Evolutionary conservation across 176 grass and related monocot genomes (phyloP).

Genomic region (Juncus effusus): DNA sequence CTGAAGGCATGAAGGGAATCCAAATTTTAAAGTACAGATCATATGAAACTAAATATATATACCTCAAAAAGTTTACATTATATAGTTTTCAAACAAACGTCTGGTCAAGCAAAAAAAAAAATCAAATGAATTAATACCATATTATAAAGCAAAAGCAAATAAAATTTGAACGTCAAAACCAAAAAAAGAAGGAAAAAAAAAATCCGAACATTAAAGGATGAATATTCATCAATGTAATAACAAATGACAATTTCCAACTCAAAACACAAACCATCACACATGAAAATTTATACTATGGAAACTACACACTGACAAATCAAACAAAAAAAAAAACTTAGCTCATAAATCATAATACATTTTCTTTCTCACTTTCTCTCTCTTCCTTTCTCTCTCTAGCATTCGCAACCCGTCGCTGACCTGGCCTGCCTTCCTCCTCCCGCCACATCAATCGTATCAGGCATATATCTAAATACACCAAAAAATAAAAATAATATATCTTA

Average conservation of each 20-base stretch:
- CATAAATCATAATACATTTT: slow-evolving; percentile 22
- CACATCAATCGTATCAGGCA: slow-evolving; percentile 80
- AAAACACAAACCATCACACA: slow-evolving; percentile 22
- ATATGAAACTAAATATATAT: too few relatives aligned
- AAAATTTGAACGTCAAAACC: slow-evolving; percentile 17
- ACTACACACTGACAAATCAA: slow-evolving; percentile 24
- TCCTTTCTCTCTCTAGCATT: slow-evolving; percentile 59
- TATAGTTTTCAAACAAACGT: too few relatives aligned
- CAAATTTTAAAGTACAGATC: not conserved
- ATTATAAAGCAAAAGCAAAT: slow-evolving; percentile 27
- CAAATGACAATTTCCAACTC: slow-evolving; percentile 17
- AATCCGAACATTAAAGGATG: slow-evolving; percentile 9
- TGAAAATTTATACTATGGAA: slow-evolving; percentile 23
- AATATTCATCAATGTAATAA: slow-evolving; percentile 29
- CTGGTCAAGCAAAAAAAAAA: too few relatives aligned
- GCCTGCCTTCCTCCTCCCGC: slow-evolving; percentile 57
- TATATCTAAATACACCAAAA: slow-evolving; percentile 42
- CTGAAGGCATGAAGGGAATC: slow-evolving; percentile 22
- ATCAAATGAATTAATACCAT: too few relatives aligned
- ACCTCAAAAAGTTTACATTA: too few relatives aligned
- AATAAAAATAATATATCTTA: not conserved
- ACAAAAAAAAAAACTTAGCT: slow-evolving; percentile 10
- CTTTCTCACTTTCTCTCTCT: slow-evolving; percentile 14
- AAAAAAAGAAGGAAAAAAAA: slow-evolving; percentile 14
- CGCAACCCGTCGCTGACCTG: slow-evolving; percentile 55